Evolutionary conservation across 495 filamentous ascomycete genomes (phyloP).

Genomic region (Penicillium arizonense): DNA sequence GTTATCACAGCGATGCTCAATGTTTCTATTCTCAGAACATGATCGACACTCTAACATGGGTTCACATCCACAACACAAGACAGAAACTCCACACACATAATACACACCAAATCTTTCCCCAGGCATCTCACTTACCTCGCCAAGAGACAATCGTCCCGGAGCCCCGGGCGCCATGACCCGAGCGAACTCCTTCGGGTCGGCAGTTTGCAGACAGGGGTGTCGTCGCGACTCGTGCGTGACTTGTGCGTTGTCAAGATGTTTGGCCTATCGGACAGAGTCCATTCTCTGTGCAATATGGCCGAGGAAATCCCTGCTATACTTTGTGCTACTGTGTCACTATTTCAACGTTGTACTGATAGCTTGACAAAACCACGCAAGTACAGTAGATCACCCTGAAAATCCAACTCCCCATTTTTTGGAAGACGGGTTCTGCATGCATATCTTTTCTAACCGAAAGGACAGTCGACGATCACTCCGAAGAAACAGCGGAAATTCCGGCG

Average conservation of each 20-base stretch:
- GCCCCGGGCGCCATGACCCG: neutral
- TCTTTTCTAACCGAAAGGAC: neutral
- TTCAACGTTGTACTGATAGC: neutral
- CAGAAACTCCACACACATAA: too few relatives aligned
- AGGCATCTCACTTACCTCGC: neutral
- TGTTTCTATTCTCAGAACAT: too few relatives aligned
- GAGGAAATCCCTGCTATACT: too few relatives aligned
- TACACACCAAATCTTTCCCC: neutral
- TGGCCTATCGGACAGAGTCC: neutral
- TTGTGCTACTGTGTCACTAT: neutral
- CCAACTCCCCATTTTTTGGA: neutral
- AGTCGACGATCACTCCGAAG: neutral
- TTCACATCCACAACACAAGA: too few relatives aligned
- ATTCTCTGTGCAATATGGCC: neutral
- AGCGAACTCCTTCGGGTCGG: neutral
- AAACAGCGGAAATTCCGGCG: neutral
- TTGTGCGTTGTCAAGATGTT: neutral
- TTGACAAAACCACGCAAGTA: neutral
- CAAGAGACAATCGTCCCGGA: constrained; percentile 4
- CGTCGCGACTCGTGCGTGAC: neutral
- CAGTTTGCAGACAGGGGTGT: neutral
- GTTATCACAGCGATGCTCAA: too few relatives aligned
- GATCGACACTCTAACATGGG: too few relatives aligned
- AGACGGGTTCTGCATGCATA: neutral
- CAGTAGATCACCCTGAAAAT: neutral